A percentile compares a stretch with the other conserved stretches of the same genome.
Evolutionary conservation across 768 basidiomycete genomes (phyloP).

Genomic region (Boletus tylopilopsis): DNA sequence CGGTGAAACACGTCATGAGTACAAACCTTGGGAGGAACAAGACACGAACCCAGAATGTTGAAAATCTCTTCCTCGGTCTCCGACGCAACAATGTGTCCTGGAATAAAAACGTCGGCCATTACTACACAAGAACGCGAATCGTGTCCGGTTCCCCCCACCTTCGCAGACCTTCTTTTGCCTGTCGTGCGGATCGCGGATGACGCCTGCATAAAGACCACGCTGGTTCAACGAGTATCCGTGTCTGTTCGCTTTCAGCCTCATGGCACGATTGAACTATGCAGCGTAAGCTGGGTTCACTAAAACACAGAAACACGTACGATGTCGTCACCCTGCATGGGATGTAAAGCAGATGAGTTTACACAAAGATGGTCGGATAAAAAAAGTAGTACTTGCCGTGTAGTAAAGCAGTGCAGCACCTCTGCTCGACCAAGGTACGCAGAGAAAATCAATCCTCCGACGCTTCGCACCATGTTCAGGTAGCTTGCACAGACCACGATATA

Average conservation of each 20-base stretch:
- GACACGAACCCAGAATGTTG: constrained; percentile 49
- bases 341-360: neutral
- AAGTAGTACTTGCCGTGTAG: constrained; percentile 63
- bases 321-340: constrained; percentile 68
- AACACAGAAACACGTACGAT: constrained; percentile 51
- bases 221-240: constrained; percentile 88
- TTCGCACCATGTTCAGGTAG: constrained; percentile 46
- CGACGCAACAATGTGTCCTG: constrained; percentile 71
- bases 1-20: neutral
- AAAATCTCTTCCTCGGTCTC: constrained; percentile 89
- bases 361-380: neutral
- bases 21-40: no score
- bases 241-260: constrained; percentile 78
- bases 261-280: constrained; percentile 80
- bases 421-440: constrained; percentile 74
- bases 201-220: constrained; percentile 69
- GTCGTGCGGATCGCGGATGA: constrained; percentile 67
- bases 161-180: constrained; percentile 54
- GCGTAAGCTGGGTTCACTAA: neutral
- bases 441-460: constrained; percentile 77
- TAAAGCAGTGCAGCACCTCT: constrained; percentile 88
- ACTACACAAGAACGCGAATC: no score
- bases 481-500: constrained; percentile 79
- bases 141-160: constrained; percentile 36
- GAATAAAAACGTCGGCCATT: neutral